Percentiles rank a stretch among this genome's conserved stretches.
These are phyloP conservation scores for Wallacemonas rigidus DNA, from an alignment of 208 protist genomes.

Conservation along the genomic window DNA sequence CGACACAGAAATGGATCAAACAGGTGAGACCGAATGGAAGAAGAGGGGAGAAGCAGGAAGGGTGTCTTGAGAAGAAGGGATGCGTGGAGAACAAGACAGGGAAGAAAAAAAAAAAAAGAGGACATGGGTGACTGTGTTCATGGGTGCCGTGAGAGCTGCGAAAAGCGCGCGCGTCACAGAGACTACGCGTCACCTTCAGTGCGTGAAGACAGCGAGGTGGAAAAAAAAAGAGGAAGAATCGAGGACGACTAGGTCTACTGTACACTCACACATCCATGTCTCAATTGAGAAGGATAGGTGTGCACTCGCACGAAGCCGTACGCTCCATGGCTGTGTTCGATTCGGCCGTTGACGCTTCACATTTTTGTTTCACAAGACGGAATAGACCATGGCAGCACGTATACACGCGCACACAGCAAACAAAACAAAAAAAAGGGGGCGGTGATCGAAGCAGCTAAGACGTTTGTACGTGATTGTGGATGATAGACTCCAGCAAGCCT, in stretches of 20 bases:
- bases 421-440: background rate
- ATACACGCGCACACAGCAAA: constrained; percentile 20
- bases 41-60: constrained; percentile 12
- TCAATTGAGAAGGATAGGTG: too few species aligned
- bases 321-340: too few species aligned
- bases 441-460: too few species aligned
- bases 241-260: background rate
- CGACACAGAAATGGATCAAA: constrained; percentile 1
- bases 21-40: constrained; percentile 8
- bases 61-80: too few species aligned
- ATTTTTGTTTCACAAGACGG: too few species aligned
- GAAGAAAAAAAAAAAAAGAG: too few species aligned
- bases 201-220: background rate
- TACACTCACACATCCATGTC: too few species aligned
- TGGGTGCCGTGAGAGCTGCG: background rate
- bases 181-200: background rate
- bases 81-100: too few species aligned
- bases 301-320: too few species aligned
- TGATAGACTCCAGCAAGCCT: constrained; percentile 52
- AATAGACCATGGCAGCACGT: background rate
- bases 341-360: too few species aligned
- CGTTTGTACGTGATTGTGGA: constrained; percentile 28
- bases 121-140: too few species aligned
- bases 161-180: constrained; percentile 1
- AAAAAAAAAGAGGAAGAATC: background rate